Evolutionary conservation across 148 eudicot genomes (phyloP).

Genomic region (Pouteria glomerata): DNA sequence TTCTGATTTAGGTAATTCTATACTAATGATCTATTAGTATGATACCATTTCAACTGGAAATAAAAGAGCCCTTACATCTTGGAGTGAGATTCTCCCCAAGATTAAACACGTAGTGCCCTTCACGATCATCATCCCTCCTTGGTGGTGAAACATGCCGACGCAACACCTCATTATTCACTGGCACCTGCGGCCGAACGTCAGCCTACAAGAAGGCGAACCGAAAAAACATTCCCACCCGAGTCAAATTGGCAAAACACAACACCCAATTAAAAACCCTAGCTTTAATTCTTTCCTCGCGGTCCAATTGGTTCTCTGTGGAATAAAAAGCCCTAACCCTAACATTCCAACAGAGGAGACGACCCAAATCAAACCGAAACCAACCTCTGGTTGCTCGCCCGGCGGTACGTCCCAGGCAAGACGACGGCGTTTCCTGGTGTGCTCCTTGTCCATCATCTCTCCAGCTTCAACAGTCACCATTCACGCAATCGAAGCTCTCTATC

Average conservation of each 20-base stretch:
- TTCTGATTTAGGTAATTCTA: neutral
- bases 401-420: conserved; percentile 65
- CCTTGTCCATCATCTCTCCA: conserved; percentile 22
- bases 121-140: conserved; percentile 66
- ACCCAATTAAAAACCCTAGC: neutral
- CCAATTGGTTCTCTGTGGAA: neutral
- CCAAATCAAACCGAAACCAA: neutral
- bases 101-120: conserved; percentile 72
- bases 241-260: neutral
- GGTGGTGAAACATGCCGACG: conserved; percentile 64
- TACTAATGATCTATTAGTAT: neutral
- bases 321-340: conserved; percentile 7
- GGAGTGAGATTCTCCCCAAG: conserved; percentile 85
- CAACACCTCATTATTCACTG: conserved; percentile 11
- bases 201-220: conserved; percentile 22
- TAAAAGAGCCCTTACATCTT: conserved; percentile 52
- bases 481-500: neutral
- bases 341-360: neutral
- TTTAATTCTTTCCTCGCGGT: too few relatives aligned
- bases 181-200: conserved; percentile 3
- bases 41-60: neutral
- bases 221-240: neutral
- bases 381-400: conserved; percentile 44
- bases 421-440: conserved; percentile 58
- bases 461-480: conserved; percentile 21